These are phyloP conservation scores for Fusarium verticillioides DNA, from an alignment of 2,329 filamentous ascomycete genomes.

Conservation along the genomic window DNA sequence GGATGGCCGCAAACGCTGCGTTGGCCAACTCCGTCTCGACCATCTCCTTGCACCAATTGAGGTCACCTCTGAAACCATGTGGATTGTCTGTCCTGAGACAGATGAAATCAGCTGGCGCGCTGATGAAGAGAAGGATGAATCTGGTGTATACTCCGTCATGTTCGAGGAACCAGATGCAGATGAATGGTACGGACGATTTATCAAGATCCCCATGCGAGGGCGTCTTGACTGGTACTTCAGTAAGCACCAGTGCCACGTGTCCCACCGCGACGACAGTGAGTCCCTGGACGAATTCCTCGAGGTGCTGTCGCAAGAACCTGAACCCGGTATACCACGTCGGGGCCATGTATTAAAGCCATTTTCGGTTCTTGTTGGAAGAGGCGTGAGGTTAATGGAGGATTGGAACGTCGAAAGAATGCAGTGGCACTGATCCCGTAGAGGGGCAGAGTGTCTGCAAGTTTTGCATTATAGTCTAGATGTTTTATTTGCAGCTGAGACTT, in stretches of 20 bases:
- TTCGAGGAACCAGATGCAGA: background rate
- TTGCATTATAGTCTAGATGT: too few relatives aligned
- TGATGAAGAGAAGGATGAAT: fast-evolving
- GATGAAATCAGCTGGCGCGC: background rate
- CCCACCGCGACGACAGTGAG: background rate
- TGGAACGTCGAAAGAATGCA: fast-evolving
- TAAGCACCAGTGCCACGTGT: fast-evolving
- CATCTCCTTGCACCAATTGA: fast-evolving
- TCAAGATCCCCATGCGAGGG: background rate
- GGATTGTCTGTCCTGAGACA: background rate
- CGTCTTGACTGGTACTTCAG: background rate
- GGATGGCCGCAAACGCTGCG: background rate
- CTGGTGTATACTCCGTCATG: background rate
- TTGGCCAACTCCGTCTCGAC: background rate
- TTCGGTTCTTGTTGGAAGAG: fast-evolving
- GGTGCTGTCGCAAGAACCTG: background rate
- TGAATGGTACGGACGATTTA: fast-evolving
- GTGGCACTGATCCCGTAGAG: too few relatives aligned
- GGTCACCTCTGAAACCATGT: fast-evolving
- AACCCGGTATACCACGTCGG: fast-evolving
- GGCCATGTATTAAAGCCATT: background rate
- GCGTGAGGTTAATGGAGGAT: fast-evolving
- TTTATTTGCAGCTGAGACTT: too few relatives aligned
- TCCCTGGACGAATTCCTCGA: background rate
- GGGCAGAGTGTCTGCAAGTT: too few relatives aligned